A percentile compares a stretch with the other conserved stretches of the same genome.
Conservation (phyloP, 805 yeast species). For the Candida pseudofarinosa region DNA sequence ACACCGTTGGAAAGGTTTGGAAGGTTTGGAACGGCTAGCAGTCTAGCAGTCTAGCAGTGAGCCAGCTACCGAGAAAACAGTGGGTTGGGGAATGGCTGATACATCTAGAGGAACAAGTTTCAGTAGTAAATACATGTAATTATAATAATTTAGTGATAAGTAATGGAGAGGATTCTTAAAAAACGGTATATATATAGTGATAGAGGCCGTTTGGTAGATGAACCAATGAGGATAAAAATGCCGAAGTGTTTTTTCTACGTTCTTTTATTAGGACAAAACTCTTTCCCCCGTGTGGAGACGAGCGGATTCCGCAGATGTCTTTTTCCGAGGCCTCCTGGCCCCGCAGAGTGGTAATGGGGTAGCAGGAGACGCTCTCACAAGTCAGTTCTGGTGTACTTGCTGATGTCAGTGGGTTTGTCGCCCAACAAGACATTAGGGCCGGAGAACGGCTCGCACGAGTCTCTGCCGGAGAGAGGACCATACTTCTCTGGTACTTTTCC, state of each 20-base stretch:
- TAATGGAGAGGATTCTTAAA: background rate
- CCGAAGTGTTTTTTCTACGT: background rate
- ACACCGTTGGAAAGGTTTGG: too few species aligned
- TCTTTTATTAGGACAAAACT: background rate
- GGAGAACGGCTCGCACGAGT: conserved; percentile 70
- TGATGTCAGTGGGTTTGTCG: conserved; percentile 64
- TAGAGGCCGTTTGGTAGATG: background rate
- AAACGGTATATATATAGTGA: background rate
- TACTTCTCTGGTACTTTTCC: conserved; percentile 54
- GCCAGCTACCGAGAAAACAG: too few species aligned
- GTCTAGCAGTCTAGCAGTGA: too few species aligned
- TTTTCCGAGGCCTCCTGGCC: too few species aligned
- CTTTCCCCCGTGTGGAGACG: too few species aligned
- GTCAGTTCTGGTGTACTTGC: conserved; percentile 68
- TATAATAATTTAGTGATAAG: background rate
- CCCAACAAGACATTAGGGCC: conserved; percentile 61
- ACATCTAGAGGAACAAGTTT: too few species aligned
- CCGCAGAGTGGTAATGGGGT: too few species aligned
- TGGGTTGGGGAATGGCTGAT: too few species aligned
- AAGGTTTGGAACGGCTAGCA: too few species aligned
- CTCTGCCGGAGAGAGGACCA: conserved; percentile 73
- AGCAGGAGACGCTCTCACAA: conserved; percentile 43
- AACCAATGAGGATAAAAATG: background rate
- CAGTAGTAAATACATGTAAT: background rate
- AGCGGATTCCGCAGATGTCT: too few species aligned